Conservation (phyloP, 148 eudicot genomes). For the Cornus florida region DNA sequence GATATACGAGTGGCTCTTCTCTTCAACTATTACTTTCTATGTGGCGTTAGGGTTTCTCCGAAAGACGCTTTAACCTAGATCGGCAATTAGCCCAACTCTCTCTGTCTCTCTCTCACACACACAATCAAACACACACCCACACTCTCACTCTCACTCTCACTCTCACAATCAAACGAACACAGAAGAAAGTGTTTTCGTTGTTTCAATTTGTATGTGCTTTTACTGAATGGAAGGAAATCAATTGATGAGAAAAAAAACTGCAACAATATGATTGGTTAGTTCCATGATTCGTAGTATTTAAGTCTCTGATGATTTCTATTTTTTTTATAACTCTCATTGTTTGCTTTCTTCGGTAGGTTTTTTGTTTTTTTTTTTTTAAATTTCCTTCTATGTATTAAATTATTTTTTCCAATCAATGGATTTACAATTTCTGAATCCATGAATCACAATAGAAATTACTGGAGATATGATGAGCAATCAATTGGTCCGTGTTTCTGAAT, state of each 20-base stretch:
- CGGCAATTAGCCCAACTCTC: too few species aligned
- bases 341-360: background rate
- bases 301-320: slow-evolving; percentile 69
- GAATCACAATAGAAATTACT: background rate
- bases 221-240: slow-evolving; percentile 30
- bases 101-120: too few species aligned
- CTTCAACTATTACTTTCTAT: background rate
- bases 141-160: too few species aligned
- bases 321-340: background rate
- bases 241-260: slow-evolving; percentile 62
- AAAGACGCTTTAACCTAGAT: too few species aligned
- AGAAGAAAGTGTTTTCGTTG: too few species aligned
- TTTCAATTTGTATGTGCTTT: background rate
- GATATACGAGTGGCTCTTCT: background rate
- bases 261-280: slow-evolving; percentile 54
- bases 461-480: slow-evolving; percentile 46
- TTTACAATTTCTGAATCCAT: background rate
- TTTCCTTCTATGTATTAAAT: too few species aligned
- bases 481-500: slow-evolving; percentile 87
- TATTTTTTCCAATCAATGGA: background rate
- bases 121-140: too few species aligned
- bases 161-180: too few species aligned
- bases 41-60: too few species aligned
- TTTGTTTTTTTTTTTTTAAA: background rate
- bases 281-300: slow-evolving; percentile 65